Percentiles rank a stretch among this genome's conserved stretches.
phyloP scores from a whole-genome alignment of 1,284 basidiomycete genomes.

The Boletellus deceptivus region DNA sequence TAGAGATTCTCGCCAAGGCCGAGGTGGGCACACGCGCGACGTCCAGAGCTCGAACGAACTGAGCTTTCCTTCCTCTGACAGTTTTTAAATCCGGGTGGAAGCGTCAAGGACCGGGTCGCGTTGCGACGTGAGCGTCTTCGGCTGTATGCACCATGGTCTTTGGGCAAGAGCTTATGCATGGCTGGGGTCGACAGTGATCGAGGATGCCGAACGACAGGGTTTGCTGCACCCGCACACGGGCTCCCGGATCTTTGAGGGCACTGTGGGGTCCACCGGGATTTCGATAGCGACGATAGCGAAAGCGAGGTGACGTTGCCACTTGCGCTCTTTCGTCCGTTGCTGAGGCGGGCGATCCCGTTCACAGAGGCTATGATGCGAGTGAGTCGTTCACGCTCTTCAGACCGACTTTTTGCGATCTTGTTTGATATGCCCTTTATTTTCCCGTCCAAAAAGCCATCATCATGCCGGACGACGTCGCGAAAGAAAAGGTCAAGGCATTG shows the following conservation, averaged over 20 bases:
- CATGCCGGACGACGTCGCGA: slow-evolving; percentile 91
- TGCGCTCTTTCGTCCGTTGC: neutral
- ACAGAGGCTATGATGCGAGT: slow-evolving; percentile 55
- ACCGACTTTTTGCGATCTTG: neutral
- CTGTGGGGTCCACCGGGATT: slow-evolving; percentile 96
- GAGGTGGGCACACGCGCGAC: no score
- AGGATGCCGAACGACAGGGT: slow-evolving; percentile 87
- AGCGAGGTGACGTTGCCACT: slow-evolving; percentile 62
- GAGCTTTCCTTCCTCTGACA: slow-evolving; percentile 30
- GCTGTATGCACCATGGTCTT: neutral
- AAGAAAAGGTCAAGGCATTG: slow-evolving; percentile 87
- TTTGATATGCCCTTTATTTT: neutral
- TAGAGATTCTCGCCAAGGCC: no score
- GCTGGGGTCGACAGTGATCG: slow-evolving; percentile 63
- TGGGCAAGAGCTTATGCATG: slow-evolving; percentile 1
- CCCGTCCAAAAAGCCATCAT: slow-evolving; percentile 64
- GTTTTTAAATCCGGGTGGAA: slow-evolving; percentile 96
- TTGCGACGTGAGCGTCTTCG: slow-evolving; percentile 60
- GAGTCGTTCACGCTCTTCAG: no score
- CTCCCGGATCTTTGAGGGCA: slow-evolving; percentile 89
- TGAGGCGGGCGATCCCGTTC: neutral
- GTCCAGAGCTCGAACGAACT: no score
- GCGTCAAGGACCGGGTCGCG: slow-evolving; percentile 96
- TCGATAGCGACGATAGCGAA: slow-evolving; percentile 91
- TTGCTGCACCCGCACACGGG: slow-evolving; percentile 78